A percentile compares a stretch with the other conserved stretches of the same genome.
These are phyloP conservation scores for Dictyostelium brefeldianum DNA, from an alignment of 78 protist genomes.

Conservation along the genomic window DNA sequence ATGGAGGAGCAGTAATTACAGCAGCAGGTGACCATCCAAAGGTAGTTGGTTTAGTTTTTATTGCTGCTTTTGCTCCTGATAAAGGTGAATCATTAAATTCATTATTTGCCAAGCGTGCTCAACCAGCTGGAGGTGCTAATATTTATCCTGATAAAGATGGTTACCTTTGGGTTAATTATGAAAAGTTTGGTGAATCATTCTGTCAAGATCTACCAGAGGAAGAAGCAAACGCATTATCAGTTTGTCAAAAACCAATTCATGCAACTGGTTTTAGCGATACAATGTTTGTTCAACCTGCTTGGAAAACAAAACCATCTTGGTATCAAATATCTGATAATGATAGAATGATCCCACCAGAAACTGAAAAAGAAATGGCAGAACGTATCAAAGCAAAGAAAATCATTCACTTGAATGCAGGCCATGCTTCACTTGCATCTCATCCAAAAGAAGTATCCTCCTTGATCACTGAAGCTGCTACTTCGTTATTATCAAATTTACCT, in stretches of 20 bases:
- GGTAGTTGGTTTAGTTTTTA: conserved; percentile 26
- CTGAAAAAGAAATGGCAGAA: background rate
- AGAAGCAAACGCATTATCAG: background rate
- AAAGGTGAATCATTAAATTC: background rate
- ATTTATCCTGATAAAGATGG: background rate
- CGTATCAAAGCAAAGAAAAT: conserved; percentile 13
- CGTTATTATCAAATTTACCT: background rate
- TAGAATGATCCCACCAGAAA: background rate
- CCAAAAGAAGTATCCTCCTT: conserved; percentile 22
- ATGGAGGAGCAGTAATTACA: conserved; percentile 41
- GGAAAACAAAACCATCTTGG: conserved; percentile 55
- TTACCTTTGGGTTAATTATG: background rate
- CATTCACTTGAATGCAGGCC: conserved; percentile 28
- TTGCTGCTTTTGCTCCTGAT: conserved; percentile 31
- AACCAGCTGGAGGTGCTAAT: background rate
- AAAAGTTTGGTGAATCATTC: background rate
- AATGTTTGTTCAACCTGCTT: background rate
- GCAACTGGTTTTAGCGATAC: background rate
- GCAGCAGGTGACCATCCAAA: conserved; percentile 11
- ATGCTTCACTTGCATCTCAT: conserved; percentile 42
- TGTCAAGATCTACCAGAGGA: conserved; percentile 17
- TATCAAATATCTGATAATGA: conserved; percentile 18
- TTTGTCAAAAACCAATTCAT: conserved; percentile 26
- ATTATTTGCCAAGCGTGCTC: background rate
- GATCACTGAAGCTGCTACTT: conserved; percentile 31